Conservation (phyloP, 2,329 filamentous ascomycete species). For the Ophiosphaerella korrae region DNA sequence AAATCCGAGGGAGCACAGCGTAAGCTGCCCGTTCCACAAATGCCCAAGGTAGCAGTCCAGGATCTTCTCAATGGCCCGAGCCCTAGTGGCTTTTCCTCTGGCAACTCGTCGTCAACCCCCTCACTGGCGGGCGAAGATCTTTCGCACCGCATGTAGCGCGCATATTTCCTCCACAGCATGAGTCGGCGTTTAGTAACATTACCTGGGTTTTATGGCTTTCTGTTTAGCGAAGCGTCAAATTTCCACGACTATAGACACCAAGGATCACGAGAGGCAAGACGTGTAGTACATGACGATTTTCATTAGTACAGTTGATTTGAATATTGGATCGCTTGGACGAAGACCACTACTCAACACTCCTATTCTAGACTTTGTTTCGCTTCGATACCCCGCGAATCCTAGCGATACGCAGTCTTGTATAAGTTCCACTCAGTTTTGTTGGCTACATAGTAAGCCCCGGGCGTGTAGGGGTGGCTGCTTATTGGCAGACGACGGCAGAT, state of each 20-base stretch:
- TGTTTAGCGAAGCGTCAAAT: slow-evolving; percentile 42
- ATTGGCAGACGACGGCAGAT: slow-evolving; percentile 36
- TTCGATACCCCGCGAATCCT: slow-evolving; percentile 44
- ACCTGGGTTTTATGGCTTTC: slow-evolving; percentile 28
- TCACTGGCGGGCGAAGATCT: slow-evolving; percentile 70
- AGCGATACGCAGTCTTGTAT: slow-evolving; percentile 42
- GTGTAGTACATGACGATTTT: slow-evolving; percentile 37
- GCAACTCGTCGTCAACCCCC: slow-evolving; percentile 76
- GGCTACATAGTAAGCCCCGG: slow-evolving; percentile 10
- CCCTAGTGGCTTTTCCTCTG: slow-evolving; percentile 69
- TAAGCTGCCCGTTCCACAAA: slow-evolving; percentile 87
- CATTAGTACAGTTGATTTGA: slow-evolving; percentile 11
- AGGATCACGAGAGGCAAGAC: slow-evolving; percentile 31
- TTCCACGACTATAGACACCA: slow-evolving; percentile 32
- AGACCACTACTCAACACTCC: slow-evolving; percentile 5
- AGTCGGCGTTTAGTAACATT: slow-evolving; percentile 43
- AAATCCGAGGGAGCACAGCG: slow-evolving; percentile 84
- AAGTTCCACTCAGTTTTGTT: slow-evolving; percentile 34
- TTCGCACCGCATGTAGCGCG: slow-evolving; percentile 39
- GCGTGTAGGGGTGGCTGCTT: slow-evolving; percentile 31
- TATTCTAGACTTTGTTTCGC: slow-evolving; percentile 32
- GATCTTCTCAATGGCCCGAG: slow-evolving; percentile 71
- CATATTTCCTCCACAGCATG: slow-evolving; percentile 24
- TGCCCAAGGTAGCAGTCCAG: slow-evolving; percentile 87
- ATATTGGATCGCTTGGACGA: background rate